Evolutionary conservation across 140 eudicot species (phyloP), one percentile per base, ranked within the genome.

Genomic region (Flaveria floridana): DNA sequence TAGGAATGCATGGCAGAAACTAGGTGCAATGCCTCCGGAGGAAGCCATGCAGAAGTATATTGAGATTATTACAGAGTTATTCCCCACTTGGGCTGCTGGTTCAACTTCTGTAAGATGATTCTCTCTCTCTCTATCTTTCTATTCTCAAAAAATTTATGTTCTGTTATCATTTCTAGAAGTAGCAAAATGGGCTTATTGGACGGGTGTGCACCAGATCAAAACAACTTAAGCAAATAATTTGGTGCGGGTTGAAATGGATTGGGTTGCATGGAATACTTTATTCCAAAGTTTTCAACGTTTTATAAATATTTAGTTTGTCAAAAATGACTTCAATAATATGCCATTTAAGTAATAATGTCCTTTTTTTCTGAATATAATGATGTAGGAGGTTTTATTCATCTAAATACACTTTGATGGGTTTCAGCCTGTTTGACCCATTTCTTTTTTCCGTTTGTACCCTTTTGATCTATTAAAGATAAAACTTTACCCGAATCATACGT

Each of bases 1-100:
- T 13, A 94, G 99, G 99, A 89, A 94, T 82, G 99, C 99, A 73
- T 94, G 99, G 99, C 85, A 94, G 72, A 94, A 94, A 73, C 71
- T 94, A 86, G 99, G 99, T 12, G 85, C 99, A n/a, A 90, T 94
- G 99, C 92, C 99, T 44, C 83, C 97, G 61, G 99, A 94, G 84
- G 99, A 94, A 78, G 99, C 99, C 28, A 94, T 94, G 99, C 70
- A 78, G 77, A 88, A 90, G 87, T 94, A 94, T 79, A 69, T 94
- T 71, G 97, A 83, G 61, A 88, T 90, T 55, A 85, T 94, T 41
- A 85, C 91, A 25, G 87, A 86, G 74, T 82, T 94, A 57, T 90
- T 77, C 79, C 98, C 98, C 58, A 71, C 97, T 68, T 93, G 98
- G 98, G 73, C 59, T 78, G 78, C 71, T 76, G 97, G 98, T 77